A percentile compares a stretch with the other conserved stretches of the same genome.
Conservation (phyloP, 768 basidiomycete genomes). For the Coprinopsis cinerea region DNA sequence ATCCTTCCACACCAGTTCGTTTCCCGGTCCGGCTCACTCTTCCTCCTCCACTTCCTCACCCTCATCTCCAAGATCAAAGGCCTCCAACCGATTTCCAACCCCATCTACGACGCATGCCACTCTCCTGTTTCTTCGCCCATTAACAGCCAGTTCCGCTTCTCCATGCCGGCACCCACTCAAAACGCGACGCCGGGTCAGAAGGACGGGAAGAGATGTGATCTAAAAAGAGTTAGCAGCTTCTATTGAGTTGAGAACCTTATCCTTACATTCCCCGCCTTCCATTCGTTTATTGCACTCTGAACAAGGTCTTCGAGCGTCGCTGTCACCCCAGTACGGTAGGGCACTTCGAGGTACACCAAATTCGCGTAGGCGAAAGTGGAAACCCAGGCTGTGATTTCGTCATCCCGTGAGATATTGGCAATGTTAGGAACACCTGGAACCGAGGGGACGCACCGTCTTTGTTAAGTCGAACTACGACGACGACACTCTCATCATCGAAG, state of each 20-base stretch:
- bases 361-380: not conserved
- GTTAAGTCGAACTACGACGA: conserved; percentile 55
- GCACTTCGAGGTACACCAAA: conserved; percentile 2
- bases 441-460: conserved; percentile 50
- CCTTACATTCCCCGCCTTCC: conserved; percentile 6
- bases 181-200: conserved; percentile 4
- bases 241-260: not conserved
- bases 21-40: conserved; percentile 23
- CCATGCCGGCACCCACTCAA: conserved; percentile 10
- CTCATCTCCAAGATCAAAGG: conserved; percentile 73
- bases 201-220: conserved; percentile 1
- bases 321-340: not conserved
- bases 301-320: conserved; percentile 4
- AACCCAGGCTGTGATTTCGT: not conserved
- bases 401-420: not conserved
- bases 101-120: conserved; percentile 71
- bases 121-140: conserved; percentile 67
- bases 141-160: conserved; percentile 48
- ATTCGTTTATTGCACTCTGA: conserved; percentile 7
- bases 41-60: conserved; percentile 43
- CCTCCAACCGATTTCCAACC: conserved; percentile 59
- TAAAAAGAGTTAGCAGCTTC: conserved; percentile 5
- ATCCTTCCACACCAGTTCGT: conserved; percentile 19
- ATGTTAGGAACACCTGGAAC: too few relatives aligned
- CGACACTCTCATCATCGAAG: conserved; percentile 68